Base-by-base conservation (phyloP, 495 filamentous ascomycete species). In the Penicillium canescens region DNA sequence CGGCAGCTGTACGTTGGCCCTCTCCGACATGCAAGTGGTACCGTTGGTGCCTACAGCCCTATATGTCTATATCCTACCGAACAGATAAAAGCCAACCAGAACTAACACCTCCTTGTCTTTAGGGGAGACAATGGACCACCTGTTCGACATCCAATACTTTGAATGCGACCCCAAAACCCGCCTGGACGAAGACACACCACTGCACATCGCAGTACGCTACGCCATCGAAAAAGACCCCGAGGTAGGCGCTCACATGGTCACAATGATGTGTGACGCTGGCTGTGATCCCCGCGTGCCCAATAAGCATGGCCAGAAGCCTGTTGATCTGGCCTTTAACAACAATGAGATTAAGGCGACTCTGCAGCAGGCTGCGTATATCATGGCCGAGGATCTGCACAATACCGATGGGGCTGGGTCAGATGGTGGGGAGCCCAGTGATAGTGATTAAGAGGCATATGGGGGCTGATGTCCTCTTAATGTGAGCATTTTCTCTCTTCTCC, bases 241-340 rank as follows among this genome's bases (percentile, higher is more conserved):
- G 52, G 79, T 85, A 31, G 91, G 87, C 40, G 68, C 78, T 57
- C 78, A 82, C 3, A 81, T 96, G 60, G 83, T 96, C 55, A 84
- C 86, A 53, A 92, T 98, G 82, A 86, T 98, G 81, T 81, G 96
- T 48, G 94, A 98, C 67, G 94, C 94, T 41, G 94, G 94, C 35
- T 87, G 85, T 56, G 88, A 93, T 72, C 87, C 89, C 23, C 72
- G 76, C 5, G 73, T 77, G 37, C 65, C 71, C 46, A 77, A 79
- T 57, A 76, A 77, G 66, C 72, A 76, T 48, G 65, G 66, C 10
- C 75, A 76, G 46, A 77, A 75, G 43, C 74, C 74, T 3, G 59
- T 62, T 1, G 70, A 75, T 16, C 48, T 77, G 14, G 73, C 76
- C 40, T 75, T 61, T 50, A 62, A 87, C 46, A 93, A 96, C 57